Percentiles rank a stretch among this genome's conserved stretches.
Evolutionary conservation across 2,329 filamentous ascomycete species (phyloP).

Genomic region (Lachnellula cervina): DNA sequence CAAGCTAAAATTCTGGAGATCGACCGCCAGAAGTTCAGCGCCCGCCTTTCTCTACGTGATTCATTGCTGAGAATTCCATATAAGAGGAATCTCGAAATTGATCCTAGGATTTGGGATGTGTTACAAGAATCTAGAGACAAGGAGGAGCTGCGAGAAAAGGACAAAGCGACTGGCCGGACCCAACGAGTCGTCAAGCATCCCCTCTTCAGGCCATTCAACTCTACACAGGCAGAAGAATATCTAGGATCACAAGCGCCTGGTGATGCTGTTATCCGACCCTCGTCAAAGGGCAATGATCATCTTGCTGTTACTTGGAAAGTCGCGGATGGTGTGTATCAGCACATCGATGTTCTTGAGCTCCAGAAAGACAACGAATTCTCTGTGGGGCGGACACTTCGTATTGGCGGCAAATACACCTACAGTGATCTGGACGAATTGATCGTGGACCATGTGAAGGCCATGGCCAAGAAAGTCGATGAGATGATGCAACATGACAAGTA

Average conservation of each 20-base stretch:
- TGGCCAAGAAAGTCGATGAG: slow-evolving; percentile 96
- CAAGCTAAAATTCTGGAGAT: slow-evolving; percentile 84
- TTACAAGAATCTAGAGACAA: slow-evolving; percentile 74
- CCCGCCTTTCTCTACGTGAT: slow-evolving; percentile 80
- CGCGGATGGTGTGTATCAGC: slow-evolving; percentile 90
- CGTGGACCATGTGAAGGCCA: slow-evolving; percentile 93
- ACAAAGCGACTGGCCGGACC: slow-evolving; percentile 76
- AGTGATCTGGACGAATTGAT: slow-evolving; percentile 96
- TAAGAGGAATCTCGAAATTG: slow-evolving; percentile 63
- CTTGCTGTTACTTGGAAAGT: slow-evolving; percentile 98
- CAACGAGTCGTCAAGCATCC: slow-evolving; percentile 98
- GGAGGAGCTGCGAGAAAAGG: slow-evolving; percentile 80
- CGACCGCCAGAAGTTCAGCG: slow-evolving; percentile 79
- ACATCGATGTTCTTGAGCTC: slow-evolving; percentile 93
- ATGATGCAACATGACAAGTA: slow-evolving; percentile 94
- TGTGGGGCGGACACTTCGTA: slow-evolving; percentile 77
- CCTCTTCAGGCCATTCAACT: slow-evolving; percentile 89
- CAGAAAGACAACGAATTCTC: slow-evolving; percentile 97
- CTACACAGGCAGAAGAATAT: slow-evolving; percentile 87
- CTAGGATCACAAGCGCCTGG: slow-evolving; percentile 80
- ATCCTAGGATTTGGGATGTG: slow-evolving; percentile 82
- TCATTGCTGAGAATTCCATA: slow-evolving; percentile 71
- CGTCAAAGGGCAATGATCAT: slow-evolving; percentile 92
- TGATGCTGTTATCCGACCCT: slow-evolving; percentile 91
- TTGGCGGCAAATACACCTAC: slow-evolving; percentile 86